phyloP scores from a whole-genome alignment of 306 rosid species.

The Heteromeles arbutifolia region DNA sequence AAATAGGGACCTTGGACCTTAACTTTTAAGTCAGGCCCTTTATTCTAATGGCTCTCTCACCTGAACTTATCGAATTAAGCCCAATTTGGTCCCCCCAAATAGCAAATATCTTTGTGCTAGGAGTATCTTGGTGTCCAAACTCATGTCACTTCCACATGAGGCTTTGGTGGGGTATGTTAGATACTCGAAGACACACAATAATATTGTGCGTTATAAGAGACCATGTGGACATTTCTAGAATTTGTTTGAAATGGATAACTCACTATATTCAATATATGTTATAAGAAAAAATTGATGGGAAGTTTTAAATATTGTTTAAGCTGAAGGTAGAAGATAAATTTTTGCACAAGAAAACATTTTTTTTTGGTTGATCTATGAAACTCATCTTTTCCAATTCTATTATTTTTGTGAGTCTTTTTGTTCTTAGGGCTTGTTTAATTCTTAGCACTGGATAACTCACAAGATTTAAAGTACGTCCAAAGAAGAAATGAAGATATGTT shows the following conservation, averaged over 20 bases:
- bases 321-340: no score
- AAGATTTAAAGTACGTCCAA: background rate
- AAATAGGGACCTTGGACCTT: background rate
- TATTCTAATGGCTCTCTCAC: constrained; percentile 4
- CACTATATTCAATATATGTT: background rate
- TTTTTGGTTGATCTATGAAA: no score
- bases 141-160: constrained; percentile 9
- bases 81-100: constrained; percentile 31
- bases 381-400: background rate
- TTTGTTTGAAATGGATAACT: no score
- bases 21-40: constrained; percentile 27
- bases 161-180: constrained; percentile 19
- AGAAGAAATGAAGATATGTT: no score
- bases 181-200: background rate
- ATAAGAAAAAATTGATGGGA: background rate
- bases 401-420: background rate
- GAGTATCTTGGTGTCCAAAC: constrained; percentile 14
- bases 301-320: no score
- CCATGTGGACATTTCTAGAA: background rate
- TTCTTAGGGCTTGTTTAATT: background rate
- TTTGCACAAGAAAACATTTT: no score
- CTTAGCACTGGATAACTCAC: background rate
- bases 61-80: constrained; percentile 6
- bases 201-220: background rate
- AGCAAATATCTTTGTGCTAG: constrained; percentile 1